Evolutionary conservation across 1,139 yeast genomes (phyloP).

Genomic region (Pichia sp.): DNA sequence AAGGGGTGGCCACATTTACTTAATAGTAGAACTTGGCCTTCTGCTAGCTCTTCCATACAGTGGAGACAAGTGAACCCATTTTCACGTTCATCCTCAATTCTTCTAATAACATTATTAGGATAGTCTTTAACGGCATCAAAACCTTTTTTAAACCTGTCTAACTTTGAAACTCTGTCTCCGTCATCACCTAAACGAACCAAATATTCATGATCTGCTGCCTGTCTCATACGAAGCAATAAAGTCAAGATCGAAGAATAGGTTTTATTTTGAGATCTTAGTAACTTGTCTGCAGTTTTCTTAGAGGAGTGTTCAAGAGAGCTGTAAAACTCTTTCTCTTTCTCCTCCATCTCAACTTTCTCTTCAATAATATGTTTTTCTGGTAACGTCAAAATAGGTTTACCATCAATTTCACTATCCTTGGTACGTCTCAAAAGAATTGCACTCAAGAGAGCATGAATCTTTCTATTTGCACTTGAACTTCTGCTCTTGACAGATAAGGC

Average conservation of each 20-base stretch:
- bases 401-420: constrained; percentile 71
- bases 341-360: constrained; percentile 51
- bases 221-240: constrained; percentile 73
- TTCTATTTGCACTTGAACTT: constrained; percentile 31
- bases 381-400: constrained; percentile 65
- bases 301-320: constrained; percentile 53
- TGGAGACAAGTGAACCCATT: constrained; percentile 56
- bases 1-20: constrained; percentile 67
- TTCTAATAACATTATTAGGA: constrained; percentile 7
- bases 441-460: constrained; percentile 57
- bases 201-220: constrained; percentile 83
- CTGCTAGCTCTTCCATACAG: constrained; percentile 59
- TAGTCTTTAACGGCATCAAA: constrained; percentile 19
- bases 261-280: constrained; percentile 36
- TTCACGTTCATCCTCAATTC: constrained; percentile 26
- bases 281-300: constrained; percentile 50
- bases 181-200: constrained; percentile 62
- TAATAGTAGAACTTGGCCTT: constrained; percentile 43
- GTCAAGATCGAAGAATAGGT: constrained; percentile 56
- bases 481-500: constrained; percentile 49
- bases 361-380: constrained; percentile 59
- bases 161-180: constrained; percentile 25
- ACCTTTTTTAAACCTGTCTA: constrained; percentile 20
- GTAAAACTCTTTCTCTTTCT: constrained; percentile 50
- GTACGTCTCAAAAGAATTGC: constrained; percentile 80